Conservation (phyloP, 768 basidiomycete species). For the Lactifluus echinatus region DNA sequence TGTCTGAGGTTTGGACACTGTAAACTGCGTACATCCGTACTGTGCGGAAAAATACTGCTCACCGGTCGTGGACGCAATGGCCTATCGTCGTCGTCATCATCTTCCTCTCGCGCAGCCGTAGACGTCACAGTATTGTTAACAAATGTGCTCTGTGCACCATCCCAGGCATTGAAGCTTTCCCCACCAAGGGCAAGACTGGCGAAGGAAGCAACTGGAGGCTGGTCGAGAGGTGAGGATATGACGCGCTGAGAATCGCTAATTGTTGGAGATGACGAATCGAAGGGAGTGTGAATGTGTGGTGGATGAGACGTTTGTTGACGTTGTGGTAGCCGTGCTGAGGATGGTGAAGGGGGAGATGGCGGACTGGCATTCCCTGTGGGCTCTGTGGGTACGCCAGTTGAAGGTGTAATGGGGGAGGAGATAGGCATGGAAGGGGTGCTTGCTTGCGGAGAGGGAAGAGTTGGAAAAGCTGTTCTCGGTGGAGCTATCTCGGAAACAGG, state of each 20-base stretch:
- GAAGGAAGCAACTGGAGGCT: conserved; percentile 27
- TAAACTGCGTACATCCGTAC: not conserved
- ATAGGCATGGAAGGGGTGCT: not conserved
- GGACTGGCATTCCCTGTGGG: conserved; percentile 11
- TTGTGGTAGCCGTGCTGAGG: conserved; percentile 18
- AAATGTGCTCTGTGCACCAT: conserved; percentile 26
- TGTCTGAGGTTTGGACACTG: conserved; percentile 1
- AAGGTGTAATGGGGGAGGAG: conserved; percentile 10
- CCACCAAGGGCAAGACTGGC: conserved; percentile 41
- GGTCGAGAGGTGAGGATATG: conserved; percentile 27
- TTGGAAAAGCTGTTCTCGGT: conserved; percentile 15
- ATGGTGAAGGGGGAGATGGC: conserved; percentile 13
- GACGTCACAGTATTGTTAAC: conserved; percentile 25
- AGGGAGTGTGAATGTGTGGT: conserved; percentile 4
- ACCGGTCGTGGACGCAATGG: conserved; percentile 22
- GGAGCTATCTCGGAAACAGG: not conserved
- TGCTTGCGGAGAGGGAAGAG: conserved; percentile 17
- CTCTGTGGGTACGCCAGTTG: not conserved
- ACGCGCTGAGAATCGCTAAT: conserved; percentile 14
- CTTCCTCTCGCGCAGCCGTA: conserved; percentile 1
- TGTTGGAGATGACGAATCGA: not conserved
- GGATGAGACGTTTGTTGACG: conserved; percentile 15
- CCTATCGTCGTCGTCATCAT: conserved; percentile 30
- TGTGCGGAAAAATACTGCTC: conserved; percentile 21
- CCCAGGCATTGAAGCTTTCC: conserved; percentile 45